Base-by-base conservation (phyloP, 768 basidiomycete species). In the Calocybe cyanea region DNA sequence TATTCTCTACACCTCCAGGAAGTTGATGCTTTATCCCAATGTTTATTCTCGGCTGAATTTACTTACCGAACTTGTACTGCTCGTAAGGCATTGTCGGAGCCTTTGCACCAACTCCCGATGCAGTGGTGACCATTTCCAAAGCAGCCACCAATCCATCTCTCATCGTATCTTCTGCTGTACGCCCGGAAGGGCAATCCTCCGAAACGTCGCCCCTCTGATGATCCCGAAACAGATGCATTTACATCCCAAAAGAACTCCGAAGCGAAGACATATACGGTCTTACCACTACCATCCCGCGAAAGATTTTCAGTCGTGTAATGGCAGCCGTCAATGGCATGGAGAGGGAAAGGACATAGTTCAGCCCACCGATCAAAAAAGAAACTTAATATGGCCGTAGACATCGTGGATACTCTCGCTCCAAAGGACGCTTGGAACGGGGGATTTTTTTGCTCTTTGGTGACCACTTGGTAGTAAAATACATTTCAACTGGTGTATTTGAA, bases 251-350 rank as follows among this genome's bases (percentile, higher is more conserved):
- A 58, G 53, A 57, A 0, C 52, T 88, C 30, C 85, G 82, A 1
- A 78, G 76, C 36, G 67, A 85, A 60, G 87, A 91, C 57, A 81
- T 89, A 43, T 91, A 91, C 52, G 82, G 81, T 1, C 50, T 80
- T 51, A 71, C 86, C 59, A 83, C 72, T 7, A 79, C 81, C 61
- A 86, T 88, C 49, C 65, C 73, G 5, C 83, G 77, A 66, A 77
- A 0, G 76, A 79, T 52, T 59, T 86, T 14, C 52, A 69, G 60
- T 87, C 85, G 85, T 58, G 45, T 33, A 84, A 83, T 57, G 78
- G 77, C 2, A 78, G 77, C 0, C 80, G 81, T 0, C 61, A 72
- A 47, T 85, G 86, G 2, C 81, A 81, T 56, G 73, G 70, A 11
- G 74, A 73, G 4, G 85, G 76, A 8, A 40, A 17, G 6, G 79